Conservation (phyloP, 2,329 filamentous ascomycete genomes). For the Tothia fuscella region DNA sequence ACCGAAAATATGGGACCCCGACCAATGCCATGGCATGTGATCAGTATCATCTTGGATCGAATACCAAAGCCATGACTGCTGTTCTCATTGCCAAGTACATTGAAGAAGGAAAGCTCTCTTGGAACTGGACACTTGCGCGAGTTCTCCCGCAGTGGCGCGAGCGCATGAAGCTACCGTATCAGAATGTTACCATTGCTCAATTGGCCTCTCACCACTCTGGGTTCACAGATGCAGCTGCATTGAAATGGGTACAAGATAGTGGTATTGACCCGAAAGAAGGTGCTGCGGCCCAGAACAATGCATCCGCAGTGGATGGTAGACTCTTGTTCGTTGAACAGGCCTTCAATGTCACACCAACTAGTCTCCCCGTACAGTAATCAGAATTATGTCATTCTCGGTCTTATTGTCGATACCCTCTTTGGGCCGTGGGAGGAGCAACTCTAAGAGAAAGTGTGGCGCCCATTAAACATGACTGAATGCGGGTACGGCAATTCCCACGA, state of each 20-base stretch:
- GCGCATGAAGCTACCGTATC: neutral
- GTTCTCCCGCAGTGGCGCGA: neutral
- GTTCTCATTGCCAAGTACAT: neutral
- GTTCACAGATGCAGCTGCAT: neutral
- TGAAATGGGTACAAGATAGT: no score
- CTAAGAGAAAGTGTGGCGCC: neutral
- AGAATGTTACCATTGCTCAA: neutral
- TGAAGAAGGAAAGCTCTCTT: neutral
- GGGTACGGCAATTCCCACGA: neutral
- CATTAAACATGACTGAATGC: neutral
- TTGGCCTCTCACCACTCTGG: neutral
- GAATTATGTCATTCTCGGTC: neutral
- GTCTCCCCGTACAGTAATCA: neutral
- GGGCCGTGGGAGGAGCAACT: neutral
- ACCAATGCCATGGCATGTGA: neutral
- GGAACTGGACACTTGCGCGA: neutral
- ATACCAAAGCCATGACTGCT: neutral
- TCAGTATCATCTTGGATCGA: constrained; percentile 1
- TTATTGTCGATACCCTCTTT: neutral
- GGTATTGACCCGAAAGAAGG: neutral
- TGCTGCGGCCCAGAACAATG: neutral
- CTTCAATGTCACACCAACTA: neutral
- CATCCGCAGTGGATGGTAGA: neutral
- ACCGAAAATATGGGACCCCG: neutral
- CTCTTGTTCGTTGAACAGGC: neutral